A percentile compares a stretch with the other conserved stretches of the same genome.
Conservation (phyloP, 352 stramenopile species). For the Pythium graminicola region DNA sequence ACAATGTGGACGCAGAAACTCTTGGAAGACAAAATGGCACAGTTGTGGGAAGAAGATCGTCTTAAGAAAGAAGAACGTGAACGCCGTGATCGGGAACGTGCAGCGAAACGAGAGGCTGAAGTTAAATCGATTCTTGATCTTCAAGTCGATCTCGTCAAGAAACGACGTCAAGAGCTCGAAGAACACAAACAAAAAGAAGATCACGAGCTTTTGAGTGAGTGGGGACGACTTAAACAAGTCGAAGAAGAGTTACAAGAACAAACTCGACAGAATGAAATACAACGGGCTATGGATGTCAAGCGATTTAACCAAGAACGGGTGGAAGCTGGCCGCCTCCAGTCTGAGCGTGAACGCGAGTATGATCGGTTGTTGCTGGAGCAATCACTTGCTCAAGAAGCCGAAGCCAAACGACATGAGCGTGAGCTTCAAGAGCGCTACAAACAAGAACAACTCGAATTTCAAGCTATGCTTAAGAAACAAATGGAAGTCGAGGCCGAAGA, state of each 20-base stretch:
- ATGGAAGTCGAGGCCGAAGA: slow-evolving; percentile 72
- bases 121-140: slow-evolving; percentile 71
- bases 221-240: slow-evolving; percentile 49
- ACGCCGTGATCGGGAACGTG: slow-evolving; percentile 40
- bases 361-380: slow-evolving; percentile 53
- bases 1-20: slow-evolving; percentile 26
- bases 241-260: slow-evolving; percentile 56
- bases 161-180: slow-evolving; percentile 31
- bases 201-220: slow-evolving; percentile 48
- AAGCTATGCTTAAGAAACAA: slow-evolving; percentile 63
- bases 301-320: slow-evolving; percentile 64
- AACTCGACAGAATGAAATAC: slow-evolving; percentile 46
- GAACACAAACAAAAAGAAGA: slow-evolving; percentile 42
- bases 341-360: slow-evolving; percentile 60
- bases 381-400: slow-evolving; percentile 51
- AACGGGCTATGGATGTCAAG: slow-evolving; percentile 63
- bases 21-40: slow-evolving; percentile 50
- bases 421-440: slow-evolving; percentile 61
- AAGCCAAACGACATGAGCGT: slow-evolving; percentile 45
- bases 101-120: slow-evolving; percentile 49
- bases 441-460: slow-evolving; percentile 68
- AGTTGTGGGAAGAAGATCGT: slow-evolving; percentile 66
- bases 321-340: slow-evolving; percentile 32
- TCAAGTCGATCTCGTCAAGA: slow-evolving; percentile 60
- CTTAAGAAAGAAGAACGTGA: slow-evolving; percentile 73